Evolutionary conservation across 371 early-diverging fungal genomes (phyloP).

Genomic region (Rhizopus microsporus): DNA sequence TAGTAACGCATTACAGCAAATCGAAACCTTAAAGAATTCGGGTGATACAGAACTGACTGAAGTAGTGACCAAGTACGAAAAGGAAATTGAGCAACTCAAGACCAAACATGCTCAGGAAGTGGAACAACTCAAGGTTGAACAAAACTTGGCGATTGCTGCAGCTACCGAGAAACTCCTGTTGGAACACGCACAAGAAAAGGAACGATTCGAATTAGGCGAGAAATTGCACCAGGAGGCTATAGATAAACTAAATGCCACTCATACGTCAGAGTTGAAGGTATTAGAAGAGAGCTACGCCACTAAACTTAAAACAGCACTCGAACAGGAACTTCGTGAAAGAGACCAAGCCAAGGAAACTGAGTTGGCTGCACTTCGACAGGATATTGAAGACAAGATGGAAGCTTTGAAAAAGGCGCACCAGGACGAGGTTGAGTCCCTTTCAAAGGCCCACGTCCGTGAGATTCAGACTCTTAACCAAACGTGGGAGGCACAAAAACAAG

Average conservation of each 20-base stretch:
- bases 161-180: conserved; percentile 4
- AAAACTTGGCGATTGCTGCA: neutral
- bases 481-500: conserved; percentile 5
- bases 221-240: conserved; percentile 6
- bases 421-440: conserved; percentile 4
- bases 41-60: conserved; percentile 16
- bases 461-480: conserved; percentile 9
- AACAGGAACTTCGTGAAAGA: neutral
- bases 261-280: neutral
- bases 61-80: conserved; percentile 17
- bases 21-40: conserved; percentile 13
- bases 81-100: conserved; percentile 19
- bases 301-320: neutral
- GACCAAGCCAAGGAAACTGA: neutral
- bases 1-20: conserved; percentile 5
- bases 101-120: conserved; percentile 18
- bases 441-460: conserved; percentile 5
- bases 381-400: neutral
- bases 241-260: conserved; percentile 4
- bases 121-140: conserved; percentile 11
- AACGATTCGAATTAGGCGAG: neutral
- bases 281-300: neutral
- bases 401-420: neutral
- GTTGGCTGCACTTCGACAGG: neutral
- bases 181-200: conserved; percentile 5